Percentiles rank a stretch among this genome's conserved stretches.
Conservation (phyloP, 2,329 filamentous ascomycete genomes). For the Sporothrix curviconia region DNA sequence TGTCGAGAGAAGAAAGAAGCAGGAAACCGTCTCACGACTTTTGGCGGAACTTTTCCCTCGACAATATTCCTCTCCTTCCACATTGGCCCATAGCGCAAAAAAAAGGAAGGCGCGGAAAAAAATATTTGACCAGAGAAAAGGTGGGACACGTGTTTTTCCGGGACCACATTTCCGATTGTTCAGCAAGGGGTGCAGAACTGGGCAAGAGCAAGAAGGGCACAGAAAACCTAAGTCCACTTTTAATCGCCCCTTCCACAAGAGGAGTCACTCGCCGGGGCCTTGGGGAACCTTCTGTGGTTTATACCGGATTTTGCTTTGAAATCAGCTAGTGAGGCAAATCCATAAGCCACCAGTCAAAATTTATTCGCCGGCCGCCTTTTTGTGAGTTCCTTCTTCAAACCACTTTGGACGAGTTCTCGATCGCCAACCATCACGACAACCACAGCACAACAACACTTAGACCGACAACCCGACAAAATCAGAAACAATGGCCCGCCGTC, state of each 20-base stretch:
- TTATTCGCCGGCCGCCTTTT: slow-evolving; percentile 9
- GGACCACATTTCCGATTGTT: too few relatives aligned
- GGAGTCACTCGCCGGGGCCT: slow-evolving; percentile 6
- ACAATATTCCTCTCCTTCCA: background rate
- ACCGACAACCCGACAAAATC: slow-evolving; percentile 34
- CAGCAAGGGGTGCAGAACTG: too few relatives aligned
- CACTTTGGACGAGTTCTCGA: slow-evolving; percentile 1
- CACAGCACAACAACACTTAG: slow-evolving; percentile 34
- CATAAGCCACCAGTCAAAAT: background rate
- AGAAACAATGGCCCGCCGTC: slow-evolving; percentile 98
- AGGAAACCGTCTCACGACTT: too few relatives aligned
- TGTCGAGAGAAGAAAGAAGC: slow-evolving; percentile 5
- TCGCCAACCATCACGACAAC: slow-evolving; percentile 14
- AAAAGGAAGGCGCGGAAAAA: slow-evolving; percentile 5
- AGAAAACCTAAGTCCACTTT: slow-evolving; percentile 35
- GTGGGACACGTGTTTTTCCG: slow-evolving; percentile 17
- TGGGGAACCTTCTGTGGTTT: slow-evolving; percentile 17
- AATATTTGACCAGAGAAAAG: background rate
- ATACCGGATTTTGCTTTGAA: slow-evolving; percentile 44
- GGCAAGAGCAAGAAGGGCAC: slow-evolving; percentile 18
- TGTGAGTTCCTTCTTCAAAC: background rate
- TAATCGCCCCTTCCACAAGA: slow-evolving; percentile 9
- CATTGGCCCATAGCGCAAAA: background rate
- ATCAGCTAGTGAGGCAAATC: slow-evolving; percentile 34
- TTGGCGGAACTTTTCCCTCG: background rate